Base-by-base conservation (phyloP, 164 flowering plant species). In the Dillenia turbinata region DNA sequence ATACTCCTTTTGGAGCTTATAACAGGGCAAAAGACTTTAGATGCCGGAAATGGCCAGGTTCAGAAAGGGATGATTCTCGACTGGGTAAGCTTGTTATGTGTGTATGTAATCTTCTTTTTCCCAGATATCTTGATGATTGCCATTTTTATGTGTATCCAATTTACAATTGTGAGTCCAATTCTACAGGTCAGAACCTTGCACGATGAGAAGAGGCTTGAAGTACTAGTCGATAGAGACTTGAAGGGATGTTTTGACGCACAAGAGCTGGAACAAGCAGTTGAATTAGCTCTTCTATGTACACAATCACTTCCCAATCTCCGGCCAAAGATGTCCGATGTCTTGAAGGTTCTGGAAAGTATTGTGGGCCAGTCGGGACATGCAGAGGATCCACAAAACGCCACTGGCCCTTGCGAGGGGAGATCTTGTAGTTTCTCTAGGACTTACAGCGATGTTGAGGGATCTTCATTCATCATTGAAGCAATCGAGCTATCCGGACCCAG, bases 401-500 rank as follows among this genome's bases (percentile, higher is more conserved):
- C 43, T 52, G 59, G 54, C 55, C 12, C 49, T 40, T 48, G 26
- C 40, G 84, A 76, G 19, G 75, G 65, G 11, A 76, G 79, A 68
- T 62, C 69, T 24, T 72, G 69, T 51, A 79, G 84, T 66, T 80
- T 84, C 79, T 81, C 88, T 12, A 69, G 85, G 72, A 75, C 76
- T 69, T 74, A 66, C 64, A 77, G 80, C 64, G 82, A 81, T 65
- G 71, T 49, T 51, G 92, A 80, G 47, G 94, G 84, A 40, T 80
- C 82, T 63, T 93, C 97, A 1, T 87, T 87, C 69, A 69, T 79
- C 56, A 77, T 93, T 47, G 98, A 93, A 78, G 86, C 97, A n/a
- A 90, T 93, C 63, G 96, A 93, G 82, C 87, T 93, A 15, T 93
- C 97, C 13, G 98, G 98, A 61, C 98, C 97, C 9, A 73, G 98